Conservation (phyloP, 2,329 filamentous ascomycete genomes). For the Paecilomyces dactylethromorphus region DNA sequence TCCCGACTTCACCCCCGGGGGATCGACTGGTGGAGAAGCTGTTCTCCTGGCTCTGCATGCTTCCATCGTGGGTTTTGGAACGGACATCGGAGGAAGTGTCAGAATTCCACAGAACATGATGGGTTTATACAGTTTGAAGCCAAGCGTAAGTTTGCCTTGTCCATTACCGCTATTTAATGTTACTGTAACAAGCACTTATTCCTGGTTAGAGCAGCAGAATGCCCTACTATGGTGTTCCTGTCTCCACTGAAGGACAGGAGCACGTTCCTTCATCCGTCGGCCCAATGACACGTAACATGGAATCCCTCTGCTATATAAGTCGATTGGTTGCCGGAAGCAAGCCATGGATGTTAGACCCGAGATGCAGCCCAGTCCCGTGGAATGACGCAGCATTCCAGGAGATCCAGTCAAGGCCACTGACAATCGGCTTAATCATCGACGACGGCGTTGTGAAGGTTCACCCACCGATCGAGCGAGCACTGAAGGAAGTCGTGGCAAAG, state of each 20-base stretch:
- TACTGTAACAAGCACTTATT: background rate
- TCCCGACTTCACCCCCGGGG: conserved; percentile 39
- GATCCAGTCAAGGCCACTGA: conserved; percentile 37
- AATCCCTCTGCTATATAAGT: conserved; percentile 43
- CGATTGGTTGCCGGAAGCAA: conserved; percentile 40
- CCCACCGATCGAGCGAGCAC: conserved; percentile 45
- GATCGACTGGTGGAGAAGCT: conserved; percentile 42
- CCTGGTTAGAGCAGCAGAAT: conserved; percentile 46
- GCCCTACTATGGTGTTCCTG: conserved; percentile 53
- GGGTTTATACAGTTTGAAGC: conserved; percentile 46
- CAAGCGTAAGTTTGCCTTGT: conserved; percentile 27
- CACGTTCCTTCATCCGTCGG: conserved; percentile 59
- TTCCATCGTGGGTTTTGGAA: conserved; percentile 44
- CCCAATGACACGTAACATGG: conserved; percentile 49
- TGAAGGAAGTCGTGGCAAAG: conserved; percentile 27
- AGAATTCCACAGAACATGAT: conserved; percentile 44
- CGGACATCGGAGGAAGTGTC: conserved; percentile 48
- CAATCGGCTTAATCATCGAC: conserved; percentile 45
- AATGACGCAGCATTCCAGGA: conserved; percentile 39
- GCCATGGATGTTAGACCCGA: conserved; percentile 51
- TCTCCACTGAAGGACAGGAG: conserved; percentile 58
- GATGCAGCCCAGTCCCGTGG: conserved; percentile 51
- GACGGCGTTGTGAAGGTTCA: conserved; percentile 52
- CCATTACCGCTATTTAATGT: background rate
- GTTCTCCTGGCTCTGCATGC: conserved; percentile 35